Percentiles rank a stretch among this genome's conserved stretches.
phyloP scores from a whole-genome alignment of 2,329 filamentous ascomycete species.

The Trichoderma sp. region DNA sequence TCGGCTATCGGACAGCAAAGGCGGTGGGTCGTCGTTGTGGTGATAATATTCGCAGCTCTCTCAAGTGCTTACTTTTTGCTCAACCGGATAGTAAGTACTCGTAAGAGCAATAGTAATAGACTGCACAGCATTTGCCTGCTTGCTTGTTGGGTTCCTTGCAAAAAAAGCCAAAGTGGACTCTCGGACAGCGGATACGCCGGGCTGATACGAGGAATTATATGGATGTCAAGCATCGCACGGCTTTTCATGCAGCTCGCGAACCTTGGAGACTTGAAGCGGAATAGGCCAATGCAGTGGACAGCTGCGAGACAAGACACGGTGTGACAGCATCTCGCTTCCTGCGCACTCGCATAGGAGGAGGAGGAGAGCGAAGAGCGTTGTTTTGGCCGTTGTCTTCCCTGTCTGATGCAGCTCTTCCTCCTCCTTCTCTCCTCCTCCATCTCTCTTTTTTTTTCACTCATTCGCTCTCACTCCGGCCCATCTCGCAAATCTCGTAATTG shows the following conservation, averaged over 20 bases:
- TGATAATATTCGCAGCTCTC: background rate
- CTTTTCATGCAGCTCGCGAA: background rate
- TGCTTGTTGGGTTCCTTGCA: background rate
- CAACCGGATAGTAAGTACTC: background rate
- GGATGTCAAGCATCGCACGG: background rate
- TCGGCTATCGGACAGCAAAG: background rate
- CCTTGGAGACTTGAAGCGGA: background rate
- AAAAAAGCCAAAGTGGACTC: background rate
- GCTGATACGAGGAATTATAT: slow-evolving; percentile 1
- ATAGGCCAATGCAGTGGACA: background rate
- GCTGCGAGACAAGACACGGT: slow-evolving; percentile 16
- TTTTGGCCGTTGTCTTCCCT: background rate
- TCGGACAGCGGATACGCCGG: slow-evolving; percentile 5
- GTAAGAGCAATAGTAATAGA: background rate
- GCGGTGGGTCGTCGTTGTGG: background rate
- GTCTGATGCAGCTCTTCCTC: background rate
- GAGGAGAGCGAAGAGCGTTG: background rate
- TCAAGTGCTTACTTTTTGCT: slow-evolving; percentile 9
- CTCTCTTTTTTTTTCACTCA: background rate
- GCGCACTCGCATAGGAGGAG: background rate
- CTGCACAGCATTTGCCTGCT: background rate
- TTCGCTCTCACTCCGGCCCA: too few relatives aligned
- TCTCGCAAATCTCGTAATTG: background rate
- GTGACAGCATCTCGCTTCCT: slow-evolving; percentile 14
- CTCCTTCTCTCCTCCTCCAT: background rate